A percentile compares a stretch with the other conserved stretches of the same genome.
Conservation (phyloP, 257 asterid species). For the Leonotis leonurus region DNA sequence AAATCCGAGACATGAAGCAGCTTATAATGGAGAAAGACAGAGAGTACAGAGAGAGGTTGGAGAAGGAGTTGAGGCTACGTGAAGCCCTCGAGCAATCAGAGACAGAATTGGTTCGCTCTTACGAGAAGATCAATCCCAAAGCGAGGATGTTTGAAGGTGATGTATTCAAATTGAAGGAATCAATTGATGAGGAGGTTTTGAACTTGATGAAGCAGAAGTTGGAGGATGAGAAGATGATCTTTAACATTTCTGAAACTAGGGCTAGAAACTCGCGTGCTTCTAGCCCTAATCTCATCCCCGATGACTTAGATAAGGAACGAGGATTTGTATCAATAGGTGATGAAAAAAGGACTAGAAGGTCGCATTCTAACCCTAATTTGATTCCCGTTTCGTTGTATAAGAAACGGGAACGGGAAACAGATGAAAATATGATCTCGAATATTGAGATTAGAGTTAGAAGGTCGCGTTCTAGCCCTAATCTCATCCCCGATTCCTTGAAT, state of each 20-base stretch:
- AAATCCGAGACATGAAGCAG: conserved; percentile 46
- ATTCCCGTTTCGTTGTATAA: conserved; percentile 26
- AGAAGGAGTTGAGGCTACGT: conserved; percentile 44
- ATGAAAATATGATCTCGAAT: conserved; percentile 5
- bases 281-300: conserved; percentile 29
- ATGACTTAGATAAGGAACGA: conserved; percentile 25
- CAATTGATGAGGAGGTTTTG: conserved; percentile 48
- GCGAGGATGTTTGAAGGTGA: background rate
- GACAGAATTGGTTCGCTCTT: conserved; percentile 27
- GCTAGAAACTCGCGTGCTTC: conserved; percentile 29
- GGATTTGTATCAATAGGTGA: conserved; percentile 4
- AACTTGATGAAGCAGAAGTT: conserved; percentile 50
- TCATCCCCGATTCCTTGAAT: conserved; percentile 28
- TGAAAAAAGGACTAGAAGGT: conserved; percentile 19
- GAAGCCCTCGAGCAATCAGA: conserved; percentile 45
- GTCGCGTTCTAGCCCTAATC: conserved; percentile 33
- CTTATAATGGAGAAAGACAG: conserved; percentile 48
- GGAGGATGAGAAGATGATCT: conserved; percentile 38
- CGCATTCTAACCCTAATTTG: conserved; percentile 34
- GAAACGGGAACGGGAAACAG: conserved; percentile 16
- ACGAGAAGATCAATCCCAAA: conserved; percentile 33
- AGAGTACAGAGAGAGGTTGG: conserved; percentile 45
- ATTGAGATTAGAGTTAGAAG: conserved; percentile 16
- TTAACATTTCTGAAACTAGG: conserved; percentile 11
- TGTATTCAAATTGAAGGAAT: conserved; percentile 14